These are phyloP conservation scores for Juglanconis sp. DNA, from an alignment of 2,329 filamentous ascomycete genomes.

Conservation along the genomic window DNA sequence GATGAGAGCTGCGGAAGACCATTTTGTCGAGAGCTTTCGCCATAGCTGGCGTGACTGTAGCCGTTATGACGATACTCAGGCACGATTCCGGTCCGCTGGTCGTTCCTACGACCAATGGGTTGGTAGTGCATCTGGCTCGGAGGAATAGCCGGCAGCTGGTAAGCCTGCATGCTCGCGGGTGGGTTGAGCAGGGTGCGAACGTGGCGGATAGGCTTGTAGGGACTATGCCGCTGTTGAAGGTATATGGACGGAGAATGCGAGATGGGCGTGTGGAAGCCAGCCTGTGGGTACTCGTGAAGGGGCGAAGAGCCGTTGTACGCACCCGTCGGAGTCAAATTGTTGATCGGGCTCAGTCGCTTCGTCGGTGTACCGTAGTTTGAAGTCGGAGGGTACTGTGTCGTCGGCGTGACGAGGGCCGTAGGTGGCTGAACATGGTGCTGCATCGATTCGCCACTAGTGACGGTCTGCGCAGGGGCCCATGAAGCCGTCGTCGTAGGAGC, in stretches of 20 bases:
- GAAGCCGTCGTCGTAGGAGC: slow-evolving; percentile 40
- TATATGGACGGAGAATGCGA: slow-evolving; percentile 85
- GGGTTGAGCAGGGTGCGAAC: slow-evolving; percentile 91
- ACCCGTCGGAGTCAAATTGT: slow-evolving; percentile 33
- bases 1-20: slow-evolving; percentile 6
- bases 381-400: slow-evolving; percentile 22
- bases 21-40: slow-evolving; percentile 1
- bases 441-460: slow-evolving; percentile 25
- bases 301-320: slow-evolving; percentile 65
- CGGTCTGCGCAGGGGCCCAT: slow-evolving; percentile 35
- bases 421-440: slow-evolving; percentile 28
- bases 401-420: slow-evolving; percentile 29
- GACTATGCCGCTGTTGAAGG: slow-evolving; percentile 82
- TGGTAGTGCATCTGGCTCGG: slow-evolving; percentile 81
- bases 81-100: slow-evolving; percentile 67
- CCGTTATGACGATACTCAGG: slow-evolving; percentile 50
- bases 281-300: slow-evolving; percentile 58
- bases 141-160: slow-evolving; percentile 54
- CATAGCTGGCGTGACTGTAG: slow-evolving; percentile 2
- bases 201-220: slow-evolving; percentile 85
- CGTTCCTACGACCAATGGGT: slow-evolving; percentile 66
- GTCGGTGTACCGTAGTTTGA: slow-evolving; percentile 42
- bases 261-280: slow-evolving; percentile 58
- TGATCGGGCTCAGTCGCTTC: slow-evolving; percentile 52
- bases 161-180: slow-evolving; percentile 72